Conservation (phyloP, 2,329 filamentous ascomycete species). For the Pezicula radicicola region DNA sequence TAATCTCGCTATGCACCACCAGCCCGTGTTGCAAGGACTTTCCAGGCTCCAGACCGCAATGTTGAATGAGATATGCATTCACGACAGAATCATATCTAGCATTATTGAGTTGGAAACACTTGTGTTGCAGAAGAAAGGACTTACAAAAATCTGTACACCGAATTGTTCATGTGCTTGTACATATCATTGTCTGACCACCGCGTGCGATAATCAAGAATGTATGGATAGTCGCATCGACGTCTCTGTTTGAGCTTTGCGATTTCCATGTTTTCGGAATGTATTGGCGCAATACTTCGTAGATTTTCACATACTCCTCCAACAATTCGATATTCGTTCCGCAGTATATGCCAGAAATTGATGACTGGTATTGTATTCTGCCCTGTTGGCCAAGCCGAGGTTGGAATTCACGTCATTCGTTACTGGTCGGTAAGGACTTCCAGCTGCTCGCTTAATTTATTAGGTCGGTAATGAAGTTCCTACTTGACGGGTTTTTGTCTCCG, state of each 20-base stretch:
- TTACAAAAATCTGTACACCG: neutral
- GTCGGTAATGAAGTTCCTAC: no score
- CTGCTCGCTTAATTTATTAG: no score
- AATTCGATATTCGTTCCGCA: no score
- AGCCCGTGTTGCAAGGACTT: neutral
- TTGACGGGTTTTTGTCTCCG: no score
- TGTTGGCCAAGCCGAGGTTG: no score
- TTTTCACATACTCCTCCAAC: no score
- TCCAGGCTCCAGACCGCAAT: neutral
- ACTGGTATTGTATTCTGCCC: no score
- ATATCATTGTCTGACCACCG: conserved; percentile 58
- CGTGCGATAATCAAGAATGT: conserved; percentile 75
- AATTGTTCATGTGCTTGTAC: conserved; percentile 1
- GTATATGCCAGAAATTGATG: no score
- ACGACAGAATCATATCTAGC: neutral
- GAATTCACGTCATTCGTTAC: no score
- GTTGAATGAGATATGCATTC: neutral
- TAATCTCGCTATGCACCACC: neutral
- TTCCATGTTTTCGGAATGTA: neutral
- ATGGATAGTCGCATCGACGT: conserved; percentile 68
- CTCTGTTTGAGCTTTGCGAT: neutral
- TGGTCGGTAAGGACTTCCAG: no score
- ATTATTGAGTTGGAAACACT: neutral
- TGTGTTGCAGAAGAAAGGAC: neutral
- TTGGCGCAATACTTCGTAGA: no score